These are phyloP conservation scores for Pterocarpus macrocarpus DNA, from an alignment of 306 rosid genomes.

Conservation along the genomic window DNA sequence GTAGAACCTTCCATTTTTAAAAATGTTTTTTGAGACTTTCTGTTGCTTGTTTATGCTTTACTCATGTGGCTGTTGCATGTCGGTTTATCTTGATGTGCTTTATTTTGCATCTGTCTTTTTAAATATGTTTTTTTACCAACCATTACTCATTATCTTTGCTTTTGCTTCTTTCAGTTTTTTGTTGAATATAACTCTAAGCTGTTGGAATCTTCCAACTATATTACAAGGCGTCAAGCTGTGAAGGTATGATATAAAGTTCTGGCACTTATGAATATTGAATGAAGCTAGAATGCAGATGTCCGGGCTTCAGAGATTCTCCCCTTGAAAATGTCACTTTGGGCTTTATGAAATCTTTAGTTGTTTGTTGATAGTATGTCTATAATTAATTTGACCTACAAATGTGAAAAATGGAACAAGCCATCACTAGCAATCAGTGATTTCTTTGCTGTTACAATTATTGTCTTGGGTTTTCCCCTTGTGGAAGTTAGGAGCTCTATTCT, in stretches of 20 bases:
- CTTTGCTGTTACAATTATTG: conserved; percentile 10
- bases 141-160: conserved; percentile 23
- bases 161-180: conserved; percentile 70
- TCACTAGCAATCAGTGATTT: neutral
- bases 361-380: neutral
- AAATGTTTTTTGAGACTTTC: neutral
- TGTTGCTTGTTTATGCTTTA: neutral
- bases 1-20: neutral
- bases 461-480: neutral
- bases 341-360: conserved; percentile 14
- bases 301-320: conserved; percentile 13
- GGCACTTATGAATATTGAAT: conserved; percentile 24
- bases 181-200: conserved; percentile 85
- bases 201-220: conserved; percentile 87
- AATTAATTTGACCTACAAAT: neutral
- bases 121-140: conserved; percentile 28
- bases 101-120: conserved; percentile 27
- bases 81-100: neutral
- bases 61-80: neutral
- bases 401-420: conserved; percentile 23
- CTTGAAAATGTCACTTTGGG: conserved; percentile 20
- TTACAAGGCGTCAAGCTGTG: conserved; percentile 93
- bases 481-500: neutral
- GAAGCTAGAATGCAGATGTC: conserved; percentile 23
- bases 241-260: conserved; percentile 66